Evolutionary conservation across 2,329 filamentous ascomycete genomes (phyloP), one percentile per base, ranked within the genome.

Genomic region (Zelopaecilomyces penicillatus): DNA sequence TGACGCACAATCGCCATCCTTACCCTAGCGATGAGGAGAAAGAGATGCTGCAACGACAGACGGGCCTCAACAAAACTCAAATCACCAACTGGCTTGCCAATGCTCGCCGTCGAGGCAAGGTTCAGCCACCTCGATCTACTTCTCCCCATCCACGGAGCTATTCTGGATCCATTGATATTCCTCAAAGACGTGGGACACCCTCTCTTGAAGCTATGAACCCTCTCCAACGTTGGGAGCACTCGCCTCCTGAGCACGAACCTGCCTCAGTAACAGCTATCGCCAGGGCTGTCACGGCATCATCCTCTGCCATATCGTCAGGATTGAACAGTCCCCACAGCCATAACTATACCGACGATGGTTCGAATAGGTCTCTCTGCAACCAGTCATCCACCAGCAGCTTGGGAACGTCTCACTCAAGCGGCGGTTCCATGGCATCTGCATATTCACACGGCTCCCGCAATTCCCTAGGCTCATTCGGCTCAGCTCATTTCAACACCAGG

Each of bases 81-180:
- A 91, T 95, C 54, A 83, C 83, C 8, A 95, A 94, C 61, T 95
- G 89, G 89, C 78, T 95, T 39, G 89, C 89, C 47, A 95, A 95
- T 63, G 88, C 88, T 46, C 81, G 89, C 37, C 80, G 89, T 45
- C 77, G 89, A 50, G 83, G 86, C 55, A 95, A 95, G 67, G 80
- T 85, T 44, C 78, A 82, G 39, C 71, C 78, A 2, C 80, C 79
- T 39, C 75, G 83, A 51, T 80, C 78, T 30, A 79, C 75, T 12
- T 90, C 87, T 4, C 85, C 87, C 1, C 78, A 83, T 53, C 75
- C 79, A 28, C 75, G 73, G 50, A 73, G 67, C 51, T 75, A 77
- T 45, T 75, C 75, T 5, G 70, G 72, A 45, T 78, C 82, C 4
- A 82, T 95, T 50, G 81, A 90, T 50, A 90, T 95, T 44, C 85